Percentiles rank a stretch among this genome's conserved stretches.
Evolutionary conservation across 2,329 filamentous ascomycete species (phyloP).

Genomic region (Verticillium alfalfae): DNA sequence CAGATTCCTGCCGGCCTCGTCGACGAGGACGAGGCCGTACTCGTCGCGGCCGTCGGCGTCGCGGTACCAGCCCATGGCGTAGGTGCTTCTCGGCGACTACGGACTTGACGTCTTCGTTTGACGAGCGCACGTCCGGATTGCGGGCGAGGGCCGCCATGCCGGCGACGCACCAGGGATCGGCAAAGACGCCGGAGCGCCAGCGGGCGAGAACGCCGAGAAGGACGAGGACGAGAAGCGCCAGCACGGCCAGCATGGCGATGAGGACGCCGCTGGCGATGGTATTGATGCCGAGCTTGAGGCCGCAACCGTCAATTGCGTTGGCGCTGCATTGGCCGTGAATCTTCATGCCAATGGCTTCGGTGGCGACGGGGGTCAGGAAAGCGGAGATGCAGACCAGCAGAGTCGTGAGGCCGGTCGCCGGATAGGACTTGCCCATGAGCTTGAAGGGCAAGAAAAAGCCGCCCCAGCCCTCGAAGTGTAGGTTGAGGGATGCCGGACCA

Average conservation of each 20-base stretch:
- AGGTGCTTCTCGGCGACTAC: constrained; percentile 16
- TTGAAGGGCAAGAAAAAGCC: constrained; percentile 27
- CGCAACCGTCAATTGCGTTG: constrained; percentile 22
- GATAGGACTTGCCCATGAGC: constrained; percentile 24
- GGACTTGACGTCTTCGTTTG: constrained; percentile 8
- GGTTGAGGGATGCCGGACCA: constrained; percentile 33
- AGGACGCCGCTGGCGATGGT: constrained; percentile 21
- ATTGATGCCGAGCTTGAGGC: constrained; percentile 26
- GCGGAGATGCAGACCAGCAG: constrained; percentile 25
- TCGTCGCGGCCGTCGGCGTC: constrained; percentile 16
- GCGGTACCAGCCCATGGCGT: constrained; percentile 21
- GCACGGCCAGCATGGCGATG: constrained; percentile 22
- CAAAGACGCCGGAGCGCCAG: constrained; percentile 30
- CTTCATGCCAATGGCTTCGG: constrained; percentile 32
- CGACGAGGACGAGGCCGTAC: constrained; percentile 23
- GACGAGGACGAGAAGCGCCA: constrained; percentile 20
- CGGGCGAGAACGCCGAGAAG: constrained; percentile 20
- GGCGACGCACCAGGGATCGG: constrained; percentile 34
- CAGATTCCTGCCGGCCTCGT: constrained; percentile 17
- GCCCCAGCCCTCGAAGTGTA: constrained; percentile 31
- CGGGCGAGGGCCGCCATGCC: constrained; percentile 26
- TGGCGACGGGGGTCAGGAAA: constrained; percentile 30
- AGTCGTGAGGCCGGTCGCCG: constrained; percentile 30
- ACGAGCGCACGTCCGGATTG: constrained; percentile 19
- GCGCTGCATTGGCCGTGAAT: constrained; percentile 26